Conservation (phyloP, 257 asterid species). For the Scutellaria baicalensis region DNA sequence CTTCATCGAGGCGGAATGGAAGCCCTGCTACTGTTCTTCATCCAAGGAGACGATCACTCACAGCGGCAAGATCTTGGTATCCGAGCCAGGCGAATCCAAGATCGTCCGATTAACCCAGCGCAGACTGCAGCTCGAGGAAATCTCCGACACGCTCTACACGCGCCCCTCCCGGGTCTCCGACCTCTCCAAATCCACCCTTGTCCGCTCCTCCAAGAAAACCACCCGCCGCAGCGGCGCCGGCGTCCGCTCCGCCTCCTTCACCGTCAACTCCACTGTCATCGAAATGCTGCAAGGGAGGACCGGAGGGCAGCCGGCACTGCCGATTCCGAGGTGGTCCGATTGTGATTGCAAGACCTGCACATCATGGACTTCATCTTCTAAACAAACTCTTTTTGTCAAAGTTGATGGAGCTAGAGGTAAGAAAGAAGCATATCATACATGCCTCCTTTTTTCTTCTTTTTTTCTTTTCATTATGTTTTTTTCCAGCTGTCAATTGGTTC, state of each 20-base stretch:
- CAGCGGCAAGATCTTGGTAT: conserved; percentile 56
- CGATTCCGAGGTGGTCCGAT: conserved; percentile 84
- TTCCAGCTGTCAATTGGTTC: no score
- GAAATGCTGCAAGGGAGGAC: conserved; percentile 71
- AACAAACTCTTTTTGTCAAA: conserved; percentile 63
- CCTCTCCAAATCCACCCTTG: conserved; percentile 38
- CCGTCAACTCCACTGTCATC: conserved; percentile 58
- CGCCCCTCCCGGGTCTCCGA: conserved; percentile 60
- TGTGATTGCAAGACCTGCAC: conserved; percentile 81
- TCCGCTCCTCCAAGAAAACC: conserved; percentile 16
- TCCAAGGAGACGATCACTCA: conserved; percentile 35
- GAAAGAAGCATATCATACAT: not conserved
- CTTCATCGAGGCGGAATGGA: conserved; percentile 75
- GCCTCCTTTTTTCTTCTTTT: no score
- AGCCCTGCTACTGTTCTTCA: conserved; percentile 74
- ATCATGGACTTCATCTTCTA: conserved; percentile 57
- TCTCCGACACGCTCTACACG: conserved; percentile 89
- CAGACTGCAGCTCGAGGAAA: conserved; percentile 65
- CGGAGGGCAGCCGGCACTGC: conserved; percentile 35
- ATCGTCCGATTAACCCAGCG: conserved; percentile 53
- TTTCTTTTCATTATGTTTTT: no score
- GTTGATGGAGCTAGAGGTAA: conserved; percentile 65
- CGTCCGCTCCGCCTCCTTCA: conserved; percentile 39
- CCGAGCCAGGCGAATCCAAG: conserved; percentile 68
- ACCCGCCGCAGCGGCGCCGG: conserved; percentile 9